Evolutionary conservation across 345 rosid species (phyloP).

Genomic region (Sisymbrium altissimum): DNA sequence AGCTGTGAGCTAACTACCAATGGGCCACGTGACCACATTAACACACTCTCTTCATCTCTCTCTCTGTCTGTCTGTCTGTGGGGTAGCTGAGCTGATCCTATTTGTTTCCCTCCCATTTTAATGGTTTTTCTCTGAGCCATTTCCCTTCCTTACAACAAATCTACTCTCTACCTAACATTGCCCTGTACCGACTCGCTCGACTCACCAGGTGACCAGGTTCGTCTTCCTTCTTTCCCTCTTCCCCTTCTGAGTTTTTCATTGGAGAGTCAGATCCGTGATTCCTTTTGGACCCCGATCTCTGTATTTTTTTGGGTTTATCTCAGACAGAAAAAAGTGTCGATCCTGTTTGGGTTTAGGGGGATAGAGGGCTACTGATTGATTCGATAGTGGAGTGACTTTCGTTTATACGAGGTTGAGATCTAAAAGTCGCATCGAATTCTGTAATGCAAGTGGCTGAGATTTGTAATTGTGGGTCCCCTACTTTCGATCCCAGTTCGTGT

Average conservation of each 20-base stretch:
- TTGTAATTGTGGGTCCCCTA: neutral
- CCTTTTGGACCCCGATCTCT: constrained; percentile 4
- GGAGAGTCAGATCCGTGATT: constrained; percentile 16
- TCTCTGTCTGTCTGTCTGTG: neutral
- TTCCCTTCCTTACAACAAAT: neutral
- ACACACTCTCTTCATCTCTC: constrained; percentile 2
- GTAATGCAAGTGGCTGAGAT: constrained; percentile 7
- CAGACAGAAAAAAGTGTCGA: neutral
- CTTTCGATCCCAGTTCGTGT: constrained; percentile 6
- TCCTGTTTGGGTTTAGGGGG: constrained; percentile 15
- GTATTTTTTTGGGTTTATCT: neutral
- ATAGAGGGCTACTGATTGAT: neutral
- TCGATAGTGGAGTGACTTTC: neutral
- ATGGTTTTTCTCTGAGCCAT: constrained; percentile 1
- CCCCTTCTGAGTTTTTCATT: neutral
- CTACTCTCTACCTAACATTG: constrained; percentile 21
- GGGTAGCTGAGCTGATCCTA: constrained; percentile 3
- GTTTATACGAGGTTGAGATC: constrained; percentile 12
- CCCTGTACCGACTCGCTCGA: constrained; percentile 6
- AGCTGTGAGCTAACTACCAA: constrained; percentile 42
- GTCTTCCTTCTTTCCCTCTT: neutral
- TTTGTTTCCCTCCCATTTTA: constrained; percentile 28
- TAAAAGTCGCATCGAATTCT: neutral
- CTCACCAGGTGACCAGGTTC: constrained; percentile 11
- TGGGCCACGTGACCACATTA: constrained; percentile 33